Percentiles rank a stretch among this genome's conserved stretches.
phyloP scores from a whole-genome alignment of 331 rosid genomes.

The Pyracantha coccinea region DNA sequence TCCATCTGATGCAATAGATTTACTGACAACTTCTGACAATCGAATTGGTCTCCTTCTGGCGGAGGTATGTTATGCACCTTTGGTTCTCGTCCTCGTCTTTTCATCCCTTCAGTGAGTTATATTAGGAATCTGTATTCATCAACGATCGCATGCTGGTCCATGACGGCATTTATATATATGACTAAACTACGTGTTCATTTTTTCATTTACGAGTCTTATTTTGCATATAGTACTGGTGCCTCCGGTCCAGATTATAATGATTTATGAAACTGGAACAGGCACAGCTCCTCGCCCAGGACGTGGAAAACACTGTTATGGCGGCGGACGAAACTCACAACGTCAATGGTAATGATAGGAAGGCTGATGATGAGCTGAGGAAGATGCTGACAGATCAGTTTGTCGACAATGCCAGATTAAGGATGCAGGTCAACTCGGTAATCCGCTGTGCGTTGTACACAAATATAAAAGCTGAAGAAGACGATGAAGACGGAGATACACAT shows the following conservation, averaged over 20 bases:
- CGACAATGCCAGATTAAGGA: conserved; percentile 79
- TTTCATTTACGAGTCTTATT: not conserved
- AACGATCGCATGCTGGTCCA: not conserved
- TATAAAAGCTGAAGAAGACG: conserved; percentile 29
- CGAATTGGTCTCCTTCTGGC: conserved; percentile 87
- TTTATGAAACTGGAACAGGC: conserved; percentile 48
- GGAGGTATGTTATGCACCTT: conserved; percentile 50
- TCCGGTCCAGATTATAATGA: not conserved
- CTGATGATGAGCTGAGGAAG: conserved; percentile 52
- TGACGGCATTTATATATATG: not conserved
- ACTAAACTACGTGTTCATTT: too few relatives aligned
- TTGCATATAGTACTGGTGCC: not conserved
- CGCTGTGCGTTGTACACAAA: conserved; percentile 51
- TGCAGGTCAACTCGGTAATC: conserved; percentile 67
- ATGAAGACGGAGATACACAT: conserved; percentile 31
- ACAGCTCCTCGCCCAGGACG: conserved; percentile 78
- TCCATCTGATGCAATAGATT: conserved; percentile 77
- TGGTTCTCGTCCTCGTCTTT: not conserved
- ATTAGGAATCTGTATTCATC: not conserved
- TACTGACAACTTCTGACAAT: conserved; percentile 77
- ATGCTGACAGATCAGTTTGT: conserved; percentile 65
- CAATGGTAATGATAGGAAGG: conserved; percentile 18
- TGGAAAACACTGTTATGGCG: conserved; percentile 36
- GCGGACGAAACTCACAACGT: conserved; percentile 19
- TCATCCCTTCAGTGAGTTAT: not conserved